Percentiles rank a stretch among this genome's conserved stretches.
Evolutionary conservation across 2,329 filamentous ascomycete genomes (phyloP).

Genomic region (Karstenula rhodostoma): DNA sequence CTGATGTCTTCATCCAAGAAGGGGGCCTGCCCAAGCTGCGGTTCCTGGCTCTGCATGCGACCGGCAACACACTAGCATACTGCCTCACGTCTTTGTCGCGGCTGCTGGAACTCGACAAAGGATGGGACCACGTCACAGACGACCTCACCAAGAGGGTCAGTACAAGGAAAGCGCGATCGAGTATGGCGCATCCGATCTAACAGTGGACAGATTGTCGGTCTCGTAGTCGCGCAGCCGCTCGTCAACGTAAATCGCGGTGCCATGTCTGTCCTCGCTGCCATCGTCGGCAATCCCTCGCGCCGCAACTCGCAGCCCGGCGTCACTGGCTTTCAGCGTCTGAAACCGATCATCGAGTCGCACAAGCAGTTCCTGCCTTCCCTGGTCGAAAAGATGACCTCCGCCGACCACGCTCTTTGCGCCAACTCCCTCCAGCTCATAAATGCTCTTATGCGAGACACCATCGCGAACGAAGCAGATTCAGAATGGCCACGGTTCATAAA

Average conservation of each 20-base stretch:
- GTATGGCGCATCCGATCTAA: slow-evolving; percentile 20
- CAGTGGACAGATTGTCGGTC: slow-evolving; percentile 74
- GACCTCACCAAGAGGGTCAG: slow-evolving; percentile 73
- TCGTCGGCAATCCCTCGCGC: slow-evolving; percentile 83
- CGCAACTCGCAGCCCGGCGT: slow-evolving; percentile 64
- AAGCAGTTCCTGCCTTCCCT: slow-evolving; percentile 95
- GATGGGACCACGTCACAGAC: slow-evolving; percentile 87
- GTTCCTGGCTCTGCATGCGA: slow-evolving; percentile 82
- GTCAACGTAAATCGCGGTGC: slow-evolving; percentile 97
- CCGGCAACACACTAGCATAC: slow-evolving; percentile 95
- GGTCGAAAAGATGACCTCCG: slow-evolving; percentile 88
- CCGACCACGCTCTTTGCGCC: slow-evolving; percentile 93
- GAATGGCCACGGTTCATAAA: slow-evolving; percentile 98
- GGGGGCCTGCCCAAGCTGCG: slow-evolving; percentile 84
- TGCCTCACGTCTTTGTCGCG: slow-evolving; percentile 87
- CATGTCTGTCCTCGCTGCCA: slow-evolving; percentile 94
- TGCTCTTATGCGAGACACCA: slow-evolving; percentile 88
- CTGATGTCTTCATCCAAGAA: slow-evolving; percentile 92
- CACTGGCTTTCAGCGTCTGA: slow-evolving; percentile 90
- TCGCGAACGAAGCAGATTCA: slow-evolving; percentile 77
- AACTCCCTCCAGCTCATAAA: slow-evolving; percentile 97
- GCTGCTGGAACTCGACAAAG: slow-evolving; percentile 94
- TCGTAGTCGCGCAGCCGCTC: slow-evolving; percentile 92
- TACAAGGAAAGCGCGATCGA: slow-evolving; percentile 17
- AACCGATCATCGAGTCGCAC: slow-evolving; percentile 88